Percentiles rank a stretch among this genome's conserved stretches.
Conservation (phyloP, 768 basidiomycete genomes). For the Collybiopsis confluens region DNA sequence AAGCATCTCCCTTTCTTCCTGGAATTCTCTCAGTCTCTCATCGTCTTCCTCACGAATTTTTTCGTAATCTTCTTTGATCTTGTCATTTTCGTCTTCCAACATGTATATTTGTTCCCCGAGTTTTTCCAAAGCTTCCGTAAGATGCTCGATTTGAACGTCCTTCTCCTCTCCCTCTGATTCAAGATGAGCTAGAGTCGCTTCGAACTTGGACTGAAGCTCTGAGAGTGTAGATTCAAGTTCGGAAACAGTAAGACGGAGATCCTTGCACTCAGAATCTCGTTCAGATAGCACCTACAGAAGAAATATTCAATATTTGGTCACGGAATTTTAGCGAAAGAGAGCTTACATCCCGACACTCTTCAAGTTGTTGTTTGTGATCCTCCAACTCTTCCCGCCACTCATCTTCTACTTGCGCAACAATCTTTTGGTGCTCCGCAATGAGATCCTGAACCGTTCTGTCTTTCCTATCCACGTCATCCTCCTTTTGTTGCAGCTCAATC, state of each 20-base stretch:
- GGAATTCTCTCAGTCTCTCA: constrained; percentile 36
- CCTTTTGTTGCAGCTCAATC: constrained; percentile 82
- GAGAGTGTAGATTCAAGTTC: constrained; percentile 72
- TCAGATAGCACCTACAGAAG: constrained; percentile 61
- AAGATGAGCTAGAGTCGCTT: constrained; percentile 68
- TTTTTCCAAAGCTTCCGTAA: constrained; percentile 75
- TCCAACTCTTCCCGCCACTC: constrained; percentile 90
- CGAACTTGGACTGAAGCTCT: constrained; percentile 70
- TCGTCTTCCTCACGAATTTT: constrained; percentile 67
- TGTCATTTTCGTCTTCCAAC: constrained; percentile 84
- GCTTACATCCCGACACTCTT: constrained; percentile 73
- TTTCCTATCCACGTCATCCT: constrained; percentile 82
- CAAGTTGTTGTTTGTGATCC: constrained; percentile 71
- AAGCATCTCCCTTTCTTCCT: constrained; percentile 63
- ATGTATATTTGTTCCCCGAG: constrained; percentile 78
- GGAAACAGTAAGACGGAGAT: constrained; percentile 66
- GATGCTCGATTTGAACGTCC: constrained; percentile 68
- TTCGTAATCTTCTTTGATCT: constrained; percentile 66
- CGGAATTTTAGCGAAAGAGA: not conserved
- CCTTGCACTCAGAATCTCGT: constrained; percentile 74
- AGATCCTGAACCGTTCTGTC: constrained; percentile 76
- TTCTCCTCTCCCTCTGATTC: constrained; percentile 77
- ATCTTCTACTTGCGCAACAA: constrained; percentile 70
- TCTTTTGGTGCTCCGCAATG: constrained; percentile 66
- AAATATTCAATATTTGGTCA: constrained; percentile 9